Percentiles rank a stretch among this genome's conserved stretches.
These are phyloP conservation scores for Pseudocercospora ulei DNA, from an alignment of 2,329 filamentous ascomycete genomes.

Conservation along the genomic window DNA sequence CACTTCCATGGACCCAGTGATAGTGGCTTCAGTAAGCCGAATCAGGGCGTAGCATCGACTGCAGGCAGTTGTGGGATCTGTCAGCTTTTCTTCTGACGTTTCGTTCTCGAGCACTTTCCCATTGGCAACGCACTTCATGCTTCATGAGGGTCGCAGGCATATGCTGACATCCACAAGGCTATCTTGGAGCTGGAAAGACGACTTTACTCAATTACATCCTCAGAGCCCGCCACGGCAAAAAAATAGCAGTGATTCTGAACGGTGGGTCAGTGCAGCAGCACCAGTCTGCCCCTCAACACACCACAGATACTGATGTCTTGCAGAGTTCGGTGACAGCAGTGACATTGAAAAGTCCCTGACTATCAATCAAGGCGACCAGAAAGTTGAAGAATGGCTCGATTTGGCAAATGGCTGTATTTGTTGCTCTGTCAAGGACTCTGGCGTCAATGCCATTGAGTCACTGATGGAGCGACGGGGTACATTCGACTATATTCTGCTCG, in stretches of 20 bases:
- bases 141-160: not conserved
- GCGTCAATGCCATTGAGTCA: slow-evolving; percentile 88
- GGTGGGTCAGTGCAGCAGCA: slow-evolving; percentile 42
- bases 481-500: slow-evolving; percentile 95
- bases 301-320: not conserved
- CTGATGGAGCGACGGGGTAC: slow-evolving; percentile 87
- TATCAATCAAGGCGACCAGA: slow-evolving; percentile 64
- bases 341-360: slow-evolving; percentile 96
- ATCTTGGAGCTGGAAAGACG: slow-evolving; percentile 90
- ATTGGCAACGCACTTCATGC: not conserved
- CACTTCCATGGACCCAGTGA: not conserved
- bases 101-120: too few species aligned
- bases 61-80: too few species aligned
- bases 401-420: slow-evolving; percentile 96
- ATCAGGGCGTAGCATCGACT: too few species aligned
- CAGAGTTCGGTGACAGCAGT: slow-evolving; percentile 47
- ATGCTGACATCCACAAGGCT: slow-evolving; percentile 49
- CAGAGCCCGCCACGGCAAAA: slow-evolving; percentile 90
- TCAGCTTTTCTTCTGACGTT: too few species aligned
- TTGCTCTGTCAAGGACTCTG: slow-evolving; percentile 93
- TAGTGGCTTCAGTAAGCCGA: too few species aligned
- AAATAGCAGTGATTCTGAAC: slow-evolving; percentile 95
- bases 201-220: slow-evolving; percentile 93
- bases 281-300: not conserved
- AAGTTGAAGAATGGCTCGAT: slow-evolving; percentile 88